Percentiles rank a stretch among this genome's conserved stretches.
Conservation (phyloP, 1,284 basidiomycete species). For the Cryptococcus deneoformans region DNA sequence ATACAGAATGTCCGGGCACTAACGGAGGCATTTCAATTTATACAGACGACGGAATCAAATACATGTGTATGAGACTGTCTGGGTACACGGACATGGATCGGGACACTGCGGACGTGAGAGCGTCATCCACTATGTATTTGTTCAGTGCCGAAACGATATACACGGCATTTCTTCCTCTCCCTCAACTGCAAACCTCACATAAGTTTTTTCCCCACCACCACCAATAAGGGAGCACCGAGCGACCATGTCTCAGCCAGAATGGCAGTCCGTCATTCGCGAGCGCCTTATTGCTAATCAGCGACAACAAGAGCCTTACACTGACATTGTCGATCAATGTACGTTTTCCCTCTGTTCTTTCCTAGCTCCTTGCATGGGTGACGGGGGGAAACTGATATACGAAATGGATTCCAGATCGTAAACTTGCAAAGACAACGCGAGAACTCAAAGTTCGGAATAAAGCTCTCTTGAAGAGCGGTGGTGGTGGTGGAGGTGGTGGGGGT, state of each 20-base stretch:
- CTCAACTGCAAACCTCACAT: too few species aligned
- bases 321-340: slow-evolving; percentile 83
- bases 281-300: slow-evolving; percentile 63
- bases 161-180: too few species aligned
- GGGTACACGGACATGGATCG: too few species aligned
- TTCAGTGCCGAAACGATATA: too few species aligned
- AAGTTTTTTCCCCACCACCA: too few species aligned
- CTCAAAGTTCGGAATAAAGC: slow-evolving; percentile 86
- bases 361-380: background rate
- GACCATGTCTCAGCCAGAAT: slow-evolving; percentile 27
- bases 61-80: too few species aligned
- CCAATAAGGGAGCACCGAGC: background rate
- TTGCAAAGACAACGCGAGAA: slow-evolving; percentile 83
- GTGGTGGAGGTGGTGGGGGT: slow-evolving; percentile 59
- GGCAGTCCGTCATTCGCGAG: slow-evolving; percentile 54
- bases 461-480: slow-evolving; percentile 55
- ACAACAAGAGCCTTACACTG: slow-evolving; percentile 69
- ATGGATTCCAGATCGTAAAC: slow-evolving; percentile 65
- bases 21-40: background rate
- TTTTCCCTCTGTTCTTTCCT: slow-evolving; percentile 9
- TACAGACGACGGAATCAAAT: too few species aligned
- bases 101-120: too few species aligned
- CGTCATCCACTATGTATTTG: too few species aligned
- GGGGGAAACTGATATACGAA: background rate
- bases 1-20: too few species aligned